Evolutionary conservation across 768 basidiomycete species (phyloP), one percentile per base, ranked within the genome.

Genomic region (Plicaturopsis crispa): DNA sequence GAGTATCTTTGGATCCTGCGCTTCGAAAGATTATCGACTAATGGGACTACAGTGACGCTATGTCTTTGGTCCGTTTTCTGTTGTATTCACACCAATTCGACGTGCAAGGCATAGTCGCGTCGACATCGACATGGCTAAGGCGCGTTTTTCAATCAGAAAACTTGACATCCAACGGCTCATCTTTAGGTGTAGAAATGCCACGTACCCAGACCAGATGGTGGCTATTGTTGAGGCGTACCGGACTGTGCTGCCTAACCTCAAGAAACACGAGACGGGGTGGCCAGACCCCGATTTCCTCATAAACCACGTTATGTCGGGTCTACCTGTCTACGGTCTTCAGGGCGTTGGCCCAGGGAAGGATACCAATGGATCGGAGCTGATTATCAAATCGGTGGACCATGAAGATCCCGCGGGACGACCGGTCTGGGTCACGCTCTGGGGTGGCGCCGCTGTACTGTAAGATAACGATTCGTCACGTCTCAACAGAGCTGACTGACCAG

Each of bases 101-200:
- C 26, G 24, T 46, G 2, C 17, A 35, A 16, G 42, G 42, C 5
- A 39, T 46, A n/a, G 35, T 33, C 35, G 45, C 45, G 18, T 40
- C 42, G 6, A 46, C 45, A 12, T 46, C 45, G 13, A 19, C 40
- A n/a, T 46, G 45, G 45, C 32, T 46, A 3, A n/a, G n/a, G n/a
- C n/a, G n/a, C n/a, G n/a, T n/a, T n/a, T n/a, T n/a, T n/a, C n/a
- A n/a, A n/a, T n/a, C n/a, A n/a, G n/a, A n/a, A n/a, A n/a, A n/a
- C n/a, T n/a, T n/a, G n/a, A n/a, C n/a, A n/a, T n/a, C n/a, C n/a
- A n/a, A n/a, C n/a, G n/a, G n/a, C n/a, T n/a, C n/a, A n/a, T n/a
- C n/a, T n/a, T n/a, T n/a, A n/a, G n/a, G n/a, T n/a, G n/a, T n/a
- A 31, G 33, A 20, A 31, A 46, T 20, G 16, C 16, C 5, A 46